Evolutionary conservation across 164 flowering plant genomes (phyloP).

Genomic region (Nymphaea colorata): DNA sequence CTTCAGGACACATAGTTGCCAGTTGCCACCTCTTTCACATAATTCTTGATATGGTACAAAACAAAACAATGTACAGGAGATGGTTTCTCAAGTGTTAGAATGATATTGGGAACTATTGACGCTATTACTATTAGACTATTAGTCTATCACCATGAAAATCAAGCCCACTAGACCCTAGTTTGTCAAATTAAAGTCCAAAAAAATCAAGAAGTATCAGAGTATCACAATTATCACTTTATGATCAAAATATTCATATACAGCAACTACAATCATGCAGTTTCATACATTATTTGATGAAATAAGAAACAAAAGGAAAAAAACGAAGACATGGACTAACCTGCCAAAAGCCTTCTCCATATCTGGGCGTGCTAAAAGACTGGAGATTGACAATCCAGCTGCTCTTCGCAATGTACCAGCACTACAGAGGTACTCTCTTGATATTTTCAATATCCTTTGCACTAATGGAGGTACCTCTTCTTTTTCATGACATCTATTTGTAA

Average conservation of each 20-base stretch:
- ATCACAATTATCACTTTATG: neutral
- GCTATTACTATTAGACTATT: too few relatives aligned
- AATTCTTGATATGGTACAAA: too few relatives aligned
- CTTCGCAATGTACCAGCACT: constrained; percentile 90
- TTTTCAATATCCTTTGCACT: constrained; percentile 48
- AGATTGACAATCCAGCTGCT: constrained; percentile 69
- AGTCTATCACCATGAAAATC: too few relatives aligned
- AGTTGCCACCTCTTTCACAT: too few relatives aligned
- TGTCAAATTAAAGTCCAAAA: neutral
- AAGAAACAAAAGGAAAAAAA: neutral
- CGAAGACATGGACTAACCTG: constrained; percentile 35
- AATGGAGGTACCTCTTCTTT: constrained; percentile 57
- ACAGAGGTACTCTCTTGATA: constrained; percentile 78
- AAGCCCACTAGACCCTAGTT: neutral
- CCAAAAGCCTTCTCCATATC: constrained; percentile 76
- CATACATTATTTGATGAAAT: neutral
- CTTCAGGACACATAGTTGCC: too few relatives aligned
- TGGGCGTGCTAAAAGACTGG: constrained; percentile 88
- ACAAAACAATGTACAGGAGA: too few relatives aligned
- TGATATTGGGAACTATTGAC: too few relatives aligned
- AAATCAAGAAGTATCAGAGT: neutral
- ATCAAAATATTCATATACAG: neutral
- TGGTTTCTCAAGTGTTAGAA: too few relatives aligned
- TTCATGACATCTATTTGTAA: constrained; percentile 22
- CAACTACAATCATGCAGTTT: neutral